Evolutionary conservation across 1,284 basidiomycete genomes (phyloP).

Genomic region (Marasmius fiardii): DNA sequence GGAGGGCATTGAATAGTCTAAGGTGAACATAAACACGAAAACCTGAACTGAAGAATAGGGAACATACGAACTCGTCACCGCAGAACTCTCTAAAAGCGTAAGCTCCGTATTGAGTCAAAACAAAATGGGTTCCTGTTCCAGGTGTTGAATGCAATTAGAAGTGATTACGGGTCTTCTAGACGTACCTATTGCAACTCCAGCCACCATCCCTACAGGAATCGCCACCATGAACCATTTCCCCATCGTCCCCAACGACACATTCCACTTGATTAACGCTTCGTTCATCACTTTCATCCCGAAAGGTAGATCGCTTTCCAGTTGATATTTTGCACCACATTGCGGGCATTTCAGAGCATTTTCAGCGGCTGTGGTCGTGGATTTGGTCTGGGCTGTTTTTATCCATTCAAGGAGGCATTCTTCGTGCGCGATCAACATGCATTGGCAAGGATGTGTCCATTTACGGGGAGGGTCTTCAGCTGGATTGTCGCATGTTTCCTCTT

Average conservation of each 20-base stretch:
- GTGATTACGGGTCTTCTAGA: neutral
- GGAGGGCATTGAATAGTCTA: constrained; percentile 57
- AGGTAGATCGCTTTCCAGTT: constrained; percentile 62
- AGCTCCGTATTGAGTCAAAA: constrained; percentile 65
- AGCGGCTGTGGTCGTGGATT: constrained; percentile 36
- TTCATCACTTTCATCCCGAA: constrained; percentile 46
- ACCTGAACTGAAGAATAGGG: neutral
- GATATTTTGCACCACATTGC: constrained; percentile 66
- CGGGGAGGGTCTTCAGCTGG: constrained; percentile 44
- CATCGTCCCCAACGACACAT: constrained; percentile 7
- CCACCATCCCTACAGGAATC: constrained; percentile 37
- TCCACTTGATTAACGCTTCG: constrained; percentile 32
- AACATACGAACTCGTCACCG: constrained; percentile 54
- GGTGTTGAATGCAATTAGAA: neutral
- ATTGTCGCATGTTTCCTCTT: constrained; percentile 59
- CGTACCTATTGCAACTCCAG: constrained; percentile 23
- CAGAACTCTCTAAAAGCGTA: constrained; percentile 69
- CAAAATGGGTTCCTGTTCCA: constrained; percentile 56
- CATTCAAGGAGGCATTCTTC: constrained; percentile 74
- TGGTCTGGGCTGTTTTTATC: constrained; percentile 66
- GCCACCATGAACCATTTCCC: constrained; percentile 5
- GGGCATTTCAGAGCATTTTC: constrained; percentile 73
- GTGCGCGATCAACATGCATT: constrained; percentile 76
- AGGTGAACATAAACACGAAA: neutral
- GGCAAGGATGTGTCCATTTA: constrained; percentile 75